A percentile compares a stretch with the other conserved stretches of the same genome.
phyloP scores from a whole-genome alignment of 768 basidiomycete species.

The Tubosaeta sp. region DNA sequence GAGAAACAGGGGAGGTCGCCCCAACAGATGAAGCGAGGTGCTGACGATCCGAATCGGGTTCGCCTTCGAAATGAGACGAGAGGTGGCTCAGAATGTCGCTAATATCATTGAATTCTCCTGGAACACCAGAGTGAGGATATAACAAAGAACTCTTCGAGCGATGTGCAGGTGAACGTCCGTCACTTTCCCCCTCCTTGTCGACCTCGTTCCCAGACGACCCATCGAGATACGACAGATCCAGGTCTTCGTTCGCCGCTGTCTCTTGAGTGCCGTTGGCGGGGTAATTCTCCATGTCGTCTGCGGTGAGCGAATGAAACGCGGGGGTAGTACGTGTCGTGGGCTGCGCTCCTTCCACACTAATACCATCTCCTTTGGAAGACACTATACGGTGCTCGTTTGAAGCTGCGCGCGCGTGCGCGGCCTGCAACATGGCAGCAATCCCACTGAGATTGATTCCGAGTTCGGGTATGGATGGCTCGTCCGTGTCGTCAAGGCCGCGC shows the following conservation, averaged over 20 bases:
- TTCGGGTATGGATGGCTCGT: slow-evolving; percentile 25
- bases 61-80: slow-evolving; percentile 62
- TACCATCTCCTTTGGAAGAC: slow-evolving; percentile 44
- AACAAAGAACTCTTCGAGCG: slow-evolving; percentile 33
- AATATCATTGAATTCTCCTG: slow-evolving; percentile 65
- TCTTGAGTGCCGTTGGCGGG: slow-evolving; percentile 21
- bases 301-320: slow-evolving; percentile 75
- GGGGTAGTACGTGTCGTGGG: slow-evolving; percentile 64
- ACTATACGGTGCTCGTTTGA: slow-evolving; percentile 46
- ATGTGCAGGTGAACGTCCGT: slow-evolving; percentile 31
- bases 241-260: slow-evolving; percentile 43
- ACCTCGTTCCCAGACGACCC: slow-evolving; percentile 18
- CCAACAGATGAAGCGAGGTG: slow-evolving; percentile 36
- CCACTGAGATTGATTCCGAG: slow-evolving; percentile 57
- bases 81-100: slow-evolving; percentile 75
- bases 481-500: slow-evolving; percentile 15
- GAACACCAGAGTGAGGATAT: slow-evolving; percentile 44
- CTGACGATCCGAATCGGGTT: slow-evolving; percentile 40
- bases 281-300: slow-evolving; percentile 34
- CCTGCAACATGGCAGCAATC: slow-evolving; percentile 77
- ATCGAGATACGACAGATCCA: slow-evolving; percentile 54
- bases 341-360: slow-evolving; percentile 43
- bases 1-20: slow-evolving; percentile 29
- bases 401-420: slow-evolving; percentile 60
- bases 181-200: slow-evolving; percentile 42